Percentiles rank a stretch among this genome's conserved stretches.
Conservation (phyloP, 441 rosid genomes). For the Jatropha podagrica region DNA sequence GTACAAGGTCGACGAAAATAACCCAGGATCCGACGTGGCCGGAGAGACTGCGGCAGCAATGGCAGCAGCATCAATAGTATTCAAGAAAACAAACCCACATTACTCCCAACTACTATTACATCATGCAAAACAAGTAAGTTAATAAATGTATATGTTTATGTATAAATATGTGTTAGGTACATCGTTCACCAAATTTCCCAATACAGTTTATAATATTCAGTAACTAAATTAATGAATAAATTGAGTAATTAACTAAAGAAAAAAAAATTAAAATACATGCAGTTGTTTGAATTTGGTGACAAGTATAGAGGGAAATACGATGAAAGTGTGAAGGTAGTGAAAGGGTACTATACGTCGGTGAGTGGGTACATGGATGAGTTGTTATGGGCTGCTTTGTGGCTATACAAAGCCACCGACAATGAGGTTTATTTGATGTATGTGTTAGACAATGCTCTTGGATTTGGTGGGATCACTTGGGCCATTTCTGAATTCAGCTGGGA, state of each 20-base stretch:
- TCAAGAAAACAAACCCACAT: conserved; percentile 63
- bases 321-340: conserved; percentile 62
- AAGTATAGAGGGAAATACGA: conserved; percentile 74
- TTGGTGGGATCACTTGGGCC: conserved; percentile 89
- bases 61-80: conserved; percentile 88
- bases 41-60: conserved; percentile 91
- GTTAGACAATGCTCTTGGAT: conserved; percentile 47
- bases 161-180: conserved; percentile 15
- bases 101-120: conserved; percentile 80
- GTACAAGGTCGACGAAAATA: conserved; percentile 68
- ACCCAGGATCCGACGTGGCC: conserved; percentile 85
- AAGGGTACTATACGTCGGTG: conserved; percentile 78
- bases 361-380: conserved; percentile 95
- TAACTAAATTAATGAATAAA: no score
- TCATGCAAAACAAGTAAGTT: conserved; percentile 75
- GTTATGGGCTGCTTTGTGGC: conserved; percentile 91
- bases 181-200: conserved; percentile 23
- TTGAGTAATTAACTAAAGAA: no score
- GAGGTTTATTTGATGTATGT: conserved; percentile 54
- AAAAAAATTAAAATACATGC: conserved; percentile 9
- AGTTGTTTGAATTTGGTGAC: conserved; percentile 89
- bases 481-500: conserved; percentile 97
- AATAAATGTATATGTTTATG: conserved; percentile 12
- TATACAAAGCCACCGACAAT: conserved; percentile 81
- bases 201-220: not conserved